Conservation (phyloP, 805 yeast species). For the Blastobotrys terrestris region DNA sequence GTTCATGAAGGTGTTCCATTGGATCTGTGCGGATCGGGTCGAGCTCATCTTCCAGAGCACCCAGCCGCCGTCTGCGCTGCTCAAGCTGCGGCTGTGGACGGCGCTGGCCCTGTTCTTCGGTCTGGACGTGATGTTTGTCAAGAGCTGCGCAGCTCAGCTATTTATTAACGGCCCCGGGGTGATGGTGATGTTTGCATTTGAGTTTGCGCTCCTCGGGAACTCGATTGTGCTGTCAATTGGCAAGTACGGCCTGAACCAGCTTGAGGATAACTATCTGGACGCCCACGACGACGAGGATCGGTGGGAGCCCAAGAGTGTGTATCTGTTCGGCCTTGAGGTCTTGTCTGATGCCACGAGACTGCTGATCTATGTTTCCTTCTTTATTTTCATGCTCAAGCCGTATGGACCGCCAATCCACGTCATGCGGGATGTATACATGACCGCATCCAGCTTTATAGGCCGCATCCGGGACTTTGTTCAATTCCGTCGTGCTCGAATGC, state of each 20-base stretch:
- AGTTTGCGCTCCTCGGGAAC: conserved; percentile 58
- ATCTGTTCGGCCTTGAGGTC: conserved; percentile 50
- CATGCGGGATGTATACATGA: conserved; percentile 44
- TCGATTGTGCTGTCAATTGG: conserved; percentile 43
- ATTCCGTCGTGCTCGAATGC: conserved; percentile 39
- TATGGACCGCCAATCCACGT: conserved; percentile 42
- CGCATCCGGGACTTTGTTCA: conserved; percentile 26
- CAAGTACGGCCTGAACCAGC: conserved; percentile 45
- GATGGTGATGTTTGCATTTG: conserved; percentile 68
- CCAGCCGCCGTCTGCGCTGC: conserved; percentile 29
- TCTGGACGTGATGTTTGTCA: conserved; percentile 48
- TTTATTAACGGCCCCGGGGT: conserved; percentile 25
- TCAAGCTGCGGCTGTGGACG: conserved; percentile 38
- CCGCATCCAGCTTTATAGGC: conserved; percentile 27
- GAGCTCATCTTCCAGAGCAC: conserved; percentile 44
- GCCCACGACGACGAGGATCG: conserved; percentile 49
- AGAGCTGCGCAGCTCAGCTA: conserved; percentile 38
- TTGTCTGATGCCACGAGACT: conserved; percentile 44
- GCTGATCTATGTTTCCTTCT: conserved; percentile 39
- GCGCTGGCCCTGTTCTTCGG: conserved; percentile 40
- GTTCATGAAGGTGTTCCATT: conserved; percentile 64
- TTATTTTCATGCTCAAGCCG: conserved; percentile 42
- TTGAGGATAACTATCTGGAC: conserved; percentile 48
- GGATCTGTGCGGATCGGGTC: conserved; percentile 56
- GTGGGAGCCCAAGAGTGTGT: conserved; percentile 67